These are phyloP conservation scores for Daedaleopsis sinensis DNA, from an alignment of 768 basidiomycete genomes.

Conservation along the genomic window DNA sequence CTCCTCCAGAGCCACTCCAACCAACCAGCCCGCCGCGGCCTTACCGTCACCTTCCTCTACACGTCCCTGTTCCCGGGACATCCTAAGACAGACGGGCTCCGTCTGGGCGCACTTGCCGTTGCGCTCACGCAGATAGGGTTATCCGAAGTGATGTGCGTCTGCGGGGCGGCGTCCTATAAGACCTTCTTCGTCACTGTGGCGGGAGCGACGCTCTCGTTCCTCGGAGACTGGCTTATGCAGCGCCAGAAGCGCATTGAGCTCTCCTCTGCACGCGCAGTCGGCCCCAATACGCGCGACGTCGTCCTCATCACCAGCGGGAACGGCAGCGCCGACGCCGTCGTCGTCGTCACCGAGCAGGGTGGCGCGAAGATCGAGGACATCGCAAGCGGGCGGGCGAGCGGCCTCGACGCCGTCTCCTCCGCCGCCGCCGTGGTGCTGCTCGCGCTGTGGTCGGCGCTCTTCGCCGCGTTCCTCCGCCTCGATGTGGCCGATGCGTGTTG, in stretches of 20 bases:
- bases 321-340: constrained; percentile 30
- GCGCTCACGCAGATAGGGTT: constrained; percentile 27
- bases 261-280: constrained; percentile 25
- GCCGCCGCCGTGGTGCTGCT: constrained; percentile 11
- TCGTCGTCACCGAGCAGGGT: constrained; percentile 30
- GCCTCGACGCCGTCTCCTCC: constrained; percentile 5
- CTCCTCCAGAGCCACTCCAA: constrained; percentile 30
- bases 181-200: constrained; percentile 28
- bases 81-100: constrained; percentile 29
- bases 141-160: constrained; percentile 20
- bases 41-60: constrained; percentile 25
- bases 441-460: constrained; percentile 25
- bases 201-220: constrained; percentile 28
- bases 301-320: constrained; percentile 34
- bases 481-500: constrained; percentile 22
- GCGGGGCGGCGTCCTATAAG: constrained; percentile 24
- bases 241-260: constrained; percentile 32
- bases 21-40: constrained; percentile 1
- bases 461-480: constrained; percentile 24
- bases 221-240: constrained; percentile 17
- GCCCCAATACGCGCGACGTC: constrained; percentile 23
- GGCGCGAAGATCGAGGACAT: constrained; percentile 34
- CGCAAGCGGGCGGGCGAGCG: constrained; percentile 22
- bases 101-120: constrained; percentile 21
- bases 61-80: constrained; percentile 16